Evolutionary conservation across 2,329 filamentous ascomycete genomes (phyloP).

Genomic region (Calonectria leucothoes): DNA sequence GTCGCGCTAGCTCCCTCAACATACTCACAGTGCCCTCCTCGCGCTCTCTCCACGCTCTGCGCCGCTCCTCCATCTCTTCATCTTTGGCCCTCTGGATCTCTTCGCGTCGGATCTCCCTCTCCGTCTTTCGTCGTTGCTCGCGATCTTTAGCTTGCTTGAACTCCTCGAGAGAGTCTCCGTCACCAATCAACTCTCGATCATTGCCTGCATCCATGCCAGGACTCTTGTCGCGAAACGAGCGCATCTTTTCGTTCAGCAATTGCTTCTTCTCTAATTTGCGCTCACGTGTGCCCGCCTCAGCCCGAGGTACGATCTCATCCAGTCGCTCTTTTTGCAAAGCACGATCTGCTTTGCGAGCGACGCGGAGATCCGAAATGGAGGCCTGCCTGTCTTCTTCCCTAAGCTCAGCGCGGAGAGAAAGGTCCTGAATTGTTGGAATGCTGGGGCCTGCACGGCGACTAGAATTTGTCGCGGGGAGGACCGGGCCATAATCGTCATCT

Average conservation of each 20-base stretch:
- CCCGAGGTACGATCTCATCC: constrained; percentile 85
- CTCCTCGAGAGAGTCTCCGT: constrained; percentile 72
- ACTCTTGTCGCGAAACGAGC: constrained; percentile 76
- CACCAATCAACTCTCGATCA: constrained; percentile 84
- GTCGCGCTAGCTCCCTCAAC: constrained; percentile 80
- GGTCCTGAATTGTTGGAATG: constrained; percentile 80
- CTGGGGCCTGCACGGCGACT: constrained; percentile 60
- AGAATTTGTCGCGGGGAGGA: constrained; percentile 39
- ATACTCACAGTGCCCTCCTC: constrained; percentile 89
- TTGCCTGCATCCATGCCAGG: constrained; percentile 67
- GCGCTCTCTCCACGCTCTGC: constrained; percentile 76
- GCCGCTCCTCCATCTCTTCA: constrained; percentile 83
- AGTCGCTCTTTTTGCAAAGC: constrained; percentile 76
- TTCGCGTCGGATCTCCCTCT: constrained; percentile 84
- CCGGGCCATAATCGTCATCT: constrained; percentile 67
- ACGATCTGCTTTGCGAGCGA: constrained; percentile 73
- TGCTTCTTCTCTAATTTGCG: constrained; percentile 87
- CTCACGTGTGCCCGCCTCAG: constrained; percentile 85
- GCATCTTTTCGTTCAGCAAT: constrained; percentile 78
- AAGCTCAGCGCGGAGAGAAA: constrained; percentile 69
- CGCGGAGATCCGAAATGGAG: constrained; percentile 67
- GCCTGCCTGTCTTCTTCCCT: constrained; percentile 60
- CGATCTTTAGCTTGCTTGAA: constrained; percentile 75
- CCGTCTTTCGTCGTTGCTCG: constrained; percentile 80
- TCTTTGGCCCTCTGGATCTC: constrained; percentile 80